phyloP scores from a whole-genome alignment of 192 early-diverging fungal species.

The Mortierella claussenii region DNA sequence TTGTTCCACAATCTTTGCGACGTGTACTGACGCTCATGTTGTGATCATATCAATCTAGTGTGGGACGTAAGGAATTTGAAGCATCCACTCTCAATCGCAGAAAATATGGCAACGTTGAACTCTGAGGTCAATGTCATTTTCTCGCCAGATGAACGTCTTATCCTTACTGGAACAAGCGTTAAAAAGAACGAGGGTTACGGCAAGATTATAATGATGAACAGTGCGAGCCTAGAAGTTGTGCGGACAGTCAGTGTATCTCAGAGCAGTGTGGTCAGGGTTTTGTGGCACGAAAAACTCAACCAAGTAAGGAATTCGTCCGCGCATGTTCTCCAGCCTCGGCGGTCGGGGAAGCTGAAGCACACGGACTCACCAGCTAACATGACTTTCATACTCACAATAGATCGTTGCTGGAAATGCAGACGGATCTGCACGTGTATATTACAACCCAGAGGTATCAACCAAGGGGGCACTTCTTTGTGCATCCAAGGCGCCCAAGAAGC shows the following conservation, averaged over 20 bases:
- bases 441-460: slow-evolving; percentile 71
- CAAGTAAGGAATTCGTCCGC: slow-evolving; percentile 53
- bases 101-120: slow-evolving; percentile 70
- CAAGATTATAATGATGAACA: slow-evolving; percentile 73
- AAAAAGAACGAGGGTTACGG: slow-evolving; percentile 78
- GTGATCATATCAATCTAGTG: slow-evolving; percentile 55
- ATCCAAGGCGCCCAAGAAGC: slow-evolving; percentile 71
- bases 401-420: slow-evolving; percentile 82
- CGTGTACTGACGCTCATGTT: too few species aligned
- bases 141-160: slow-evolving; percentile 80
- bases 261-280: slow-evolving; percentile 74
- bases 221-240: slow-evolving; percentile 64
- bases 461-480: slow-evolving; percentile 81
- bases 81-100: slow-evolving; percentile 66
- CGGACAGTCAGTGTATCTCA: slow-evolving; percentile 63
- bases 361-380: neutral
- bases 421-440: slow-evolving; percentile 80
- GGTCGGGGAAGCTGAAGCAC: neutral
- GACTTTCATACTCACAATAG: slow-evolving; percentile 32
- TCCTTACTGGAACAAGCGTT: slow-evolving; percentile 77
- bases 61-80: slow-evolving; percentile 91
- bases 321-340: neutral
- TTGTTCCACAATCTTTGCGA: too few species aligned
- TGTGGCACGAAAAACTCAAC: slow-evolving; percentile 91
- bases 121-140: slow-evolving; percentile 85